These are phyloP conservation scores for Boletus sp. DNA, from an alignment of 1,284 basidiomycete genomes.

Conservation along the genomic window DNA sequence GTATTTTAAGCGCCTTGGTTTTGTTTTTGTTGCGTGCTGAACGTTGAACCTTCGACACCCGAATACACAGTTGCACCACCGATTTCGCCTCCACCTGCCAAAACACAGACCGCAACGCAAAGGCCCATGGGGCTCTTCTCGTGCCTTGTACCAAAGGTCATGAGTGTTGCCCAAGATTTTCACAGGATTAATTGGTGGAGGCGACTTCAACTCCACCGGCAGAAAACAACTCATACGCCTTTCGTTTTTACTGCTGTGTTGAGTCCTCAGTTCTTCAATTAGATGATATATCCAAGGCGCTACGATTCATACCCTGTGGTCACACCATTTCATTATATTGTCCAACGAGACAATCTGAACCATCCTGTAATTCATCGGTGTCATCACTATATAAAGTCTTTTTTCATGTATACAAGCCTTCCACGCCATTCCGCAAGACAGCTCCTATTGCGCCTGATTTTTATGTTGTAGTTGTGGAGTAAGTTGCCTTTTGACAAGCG, in stretches of 20 bases:
- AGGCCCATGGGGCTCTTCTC: constrained; percentile 37
- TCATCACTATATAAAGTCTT: constrained; percentile 75
- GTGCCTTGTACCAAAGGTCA: constrained; percentile 30
- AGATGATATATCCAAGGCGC: constrained; percentile 68
- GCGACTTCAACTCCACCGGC: constrained; percentile 44
- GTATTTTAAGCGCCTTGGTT: constrained; percentile 89
- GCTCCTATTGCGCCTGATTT: constrained; percentile 83
- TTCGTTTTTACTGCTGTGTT: not conserved
- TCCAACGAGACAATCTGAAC: constrained; percentile 17
- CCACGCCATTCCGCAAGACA: constrained; percentile 78
- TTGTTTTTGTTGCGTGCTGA: constrained; percentile 80
- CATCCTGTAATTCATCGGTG: not conserved
- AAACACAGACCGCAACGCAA: constrained; percentile 27
- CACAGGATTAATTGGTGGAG: constrained; percentile 51
- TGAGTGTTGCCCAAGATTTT: constrained; percentile 21
- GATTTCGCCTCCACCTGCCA: not conserved
- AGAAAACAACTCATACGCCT: constrained; percentile 22
- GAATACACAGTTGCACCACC: constrained; percentile 56
- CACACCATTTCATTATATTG: constrained; percentile 40
- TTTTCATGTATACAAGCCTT: constrained; percentile 91
- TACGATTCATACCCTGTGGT: constrained; percentile 76
- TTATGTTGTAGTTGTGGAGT: constrained; percentile 83
- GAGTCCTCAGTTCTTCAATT: not conserved
- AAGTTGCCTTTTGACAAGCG: constrained; percentile 30
- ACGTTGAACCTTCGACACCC: constrained; percentile 58